Evolutionary conservation across 225 moss, liverwort and hornwort species (phyloP), one percentile per base, ranked within the genome.

Genomic region (Polytrichum formosum): DNA sequence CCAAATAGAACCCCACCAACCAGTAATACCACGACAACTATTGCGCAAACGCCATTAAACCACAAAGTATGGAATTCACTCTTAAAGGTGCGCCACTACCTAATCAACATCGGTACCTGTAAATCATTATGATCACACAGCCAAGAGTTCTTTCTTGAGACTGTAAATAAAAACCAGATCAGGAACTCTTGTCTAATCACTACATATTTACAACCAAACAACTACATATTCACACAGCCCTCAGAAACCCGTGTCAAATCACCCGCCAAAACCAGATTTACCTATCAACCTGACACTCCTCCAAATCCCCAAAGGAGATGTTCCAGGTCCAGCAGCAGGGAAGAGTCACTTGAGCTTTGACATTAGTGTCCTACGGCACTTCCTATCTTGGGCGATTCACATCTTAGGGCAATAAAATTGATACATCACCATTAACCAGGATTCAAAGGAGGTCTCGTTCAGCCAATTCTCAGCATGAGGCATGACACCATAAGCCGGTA

Each of bases 241-340:
- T 86, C 86, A 74, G 81, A 83, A 83, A 89, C 83, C 89, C 83
- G 79, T 82, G 79, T 77, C 81, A 86, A 89, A 89, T 84, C 86
- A 89, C 70, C 73, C 83, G 63, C n/a, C 79, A 16, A 0, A 13
- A 0, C 23, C 56, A n/a, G 19, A 71, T 83, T 66, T 76, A 75
- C 77, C 70, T 62, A 75, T 78, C 78, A 46, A 73, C 79, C 21
- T 73, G 80, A 75, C 75, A 63, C 73, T 85, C 76, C 88, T 26
- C 55, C 23, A 67, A 56, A 55, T 31, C 58, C 7, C 1, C 64
- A 27, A 64, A 23, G 20, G 28, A 26, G 29, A 21, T 9, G 29
- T 29, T 69, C 56, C 63, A 63, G 9, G 9, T 35, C 35, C 35
- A 9, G 9, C 35, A 35, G 35, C 2, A 35, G 35, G 35, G 9